phyloP scores from a whole-genome alignment of 2,329 filamentous ascomycete species.

The Scedosporium boydii region DNA sequence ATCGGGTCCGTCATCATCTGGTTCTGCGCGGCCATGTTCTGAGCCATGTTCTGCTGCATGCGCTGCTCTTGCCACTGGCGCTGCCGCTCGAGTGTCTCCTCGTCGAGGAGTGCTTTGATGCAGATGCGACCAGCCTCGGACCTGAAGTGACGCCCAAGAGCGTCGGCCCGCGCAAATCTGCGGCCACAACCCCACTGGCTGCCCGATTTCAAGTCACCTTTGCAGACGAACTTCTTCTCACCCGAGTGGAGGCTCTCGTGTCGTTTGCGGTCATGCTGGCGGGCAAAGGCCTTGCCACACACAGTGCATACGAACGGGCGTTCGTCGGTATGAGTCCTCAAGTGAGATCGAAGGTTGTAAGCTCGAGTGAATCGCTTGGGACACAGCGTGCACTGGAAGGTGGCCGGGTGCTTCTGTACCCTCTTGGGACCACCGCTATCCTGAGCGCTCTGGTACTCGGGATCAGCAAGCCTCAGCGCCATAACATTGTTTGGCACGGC shows the following conservation, averaged over 20 bases:
- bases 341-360: constrained; percentile 90
- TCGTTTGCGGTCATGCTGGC: constrained; percentile 93
- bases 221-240: constrained; percentile 98
- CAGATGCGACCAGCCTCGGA: constrained; percentile 93
- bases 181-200: constrained; percentile 89
- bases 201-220: constrained; percentile 74
- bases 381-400: constrained; percentile 88
- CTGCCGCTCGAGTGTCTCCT: constrained; percentile 79
- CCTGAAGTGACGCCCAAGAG: constrained; percentile 86
- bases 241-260: constrained; percentile 94
- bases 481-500: constrained; percentile 56
- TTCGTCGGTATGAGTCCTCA: constrained; percentile 95
- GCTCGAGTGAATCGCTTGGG: constrained; percentile 94
- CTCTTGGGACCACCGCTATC: constrained; percentile 59
- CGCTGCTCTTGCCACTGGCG: constrained; percentile 64
- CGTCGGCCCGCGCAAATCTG: constrained; percentile 89
- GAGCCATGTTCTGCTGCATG: constrained; percentile 54
- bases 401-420: constrained; percentile 95
- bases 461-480: constrained; percentile 85
- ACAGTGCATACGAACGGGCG: constrained; percentile 95
- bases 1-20: constrained; percentile 52
- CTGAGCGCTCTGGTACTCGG: constrained; percentile 64
- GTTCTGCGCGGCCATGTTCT: constrained; percentile 40
- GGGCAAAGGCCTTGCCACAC: constrained; percentile 92
- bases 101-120: constrained; percentile 93